phyloP scores from a whole-genome alignment of 768 basidiomycete species.

The Candolleomyces aberdarensis region DNA sequence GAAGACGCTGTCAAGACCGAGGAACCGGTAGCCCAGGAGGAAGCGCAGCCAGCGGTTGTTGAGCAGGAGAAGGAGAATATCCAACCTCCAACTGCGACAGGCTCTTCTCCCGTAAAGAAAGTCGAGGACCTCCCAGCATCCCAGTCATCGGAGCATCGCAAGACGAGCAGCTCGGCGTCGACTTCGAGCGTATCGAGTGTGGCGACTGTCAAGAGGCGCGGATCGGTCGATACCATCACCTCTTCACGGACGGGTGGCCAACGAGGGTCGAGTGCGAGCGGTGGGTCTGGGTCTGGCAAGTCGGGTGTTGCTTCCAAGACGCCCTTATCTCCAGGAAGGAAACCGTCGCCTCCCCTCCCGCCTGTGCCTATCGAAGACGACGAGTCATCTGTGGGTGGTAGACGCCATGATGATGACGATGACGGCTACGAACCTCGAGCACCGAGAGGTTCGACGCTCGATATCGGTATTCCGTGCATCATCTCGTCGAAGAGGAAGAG shows the following conservation, averaged over 20 bases:
- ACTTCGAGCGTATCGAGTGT: slow-evolving; percentile 39
- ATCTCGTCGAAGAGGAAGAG: slow-evolving; percentile 79
- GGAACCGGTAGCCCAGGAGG: background rate
- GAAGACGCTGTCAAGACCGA: background rate
- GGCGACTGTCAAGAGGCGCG: slow-evolving; percentile 37
- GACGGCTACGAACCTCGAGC: background rate
- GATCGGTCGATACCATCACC: slow-evolving; percentile 47
- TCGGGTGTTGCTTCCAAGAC: background rate
- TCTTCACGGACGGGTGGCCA: background rate
- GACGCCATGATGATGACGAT: slow-evolving; percentile 2
- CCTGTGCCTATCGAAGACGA: slow-evolving; percentile 15
- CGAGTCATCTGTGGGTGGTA: background rate
- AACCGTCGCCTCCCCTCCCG: slow-evolving; percentile 6
- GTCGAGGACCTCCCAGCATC: slow-evolving; percentile 1
- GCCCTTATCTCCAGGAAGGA: background rate
- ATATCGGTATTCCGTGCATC: slow-evolving; percentile 89
- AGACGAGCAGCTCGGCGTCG: slow-evolving; percentile 42
- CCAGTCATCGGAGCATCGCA: slow-evolving; percentile 36
- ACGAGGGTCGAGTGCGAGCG: background rate
- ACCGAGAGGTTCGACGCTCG: slow-evolving; percentile 68
- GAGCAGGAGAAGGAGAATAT: slow-evolving; percentile 15
- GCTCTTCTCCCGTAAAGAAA: slow-evolving; percentile 1
- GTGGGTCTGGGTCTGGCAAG: background rate
- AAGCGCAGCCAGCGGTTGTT: slow-evolving; percentile 2
- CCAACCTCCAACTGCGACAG: slow-evolving; percentile 1